Evolutionary conservation across 1,284 basidiomycete genomes (phyloP).

Genomic region (Grifola frondosa): DNA sequence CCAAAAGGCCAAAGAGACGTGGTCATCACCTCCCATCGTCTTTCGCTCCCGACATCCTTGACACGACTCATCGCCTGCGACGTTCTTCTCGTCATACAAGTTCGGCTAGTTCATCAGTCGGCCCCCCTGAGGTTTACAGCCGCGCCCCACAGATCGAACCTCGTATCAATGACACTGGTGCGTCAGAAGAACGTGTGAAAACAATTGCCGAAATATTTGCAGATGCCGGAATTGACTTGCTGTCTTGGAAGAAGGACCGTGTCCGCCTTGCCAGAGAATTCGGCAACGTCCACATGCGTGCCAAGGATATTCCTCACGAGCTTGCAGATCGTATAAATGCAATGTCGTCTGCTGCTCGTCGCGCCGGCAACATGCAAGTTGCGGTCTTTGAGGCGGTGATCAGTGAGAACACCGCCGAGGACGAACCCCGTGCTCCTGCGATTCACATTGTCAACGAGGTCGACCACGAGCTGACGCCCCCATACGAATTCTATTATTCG

Average conservation of each 20-base stretch:
- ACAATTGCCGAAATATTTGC: conserved; percentile 8
- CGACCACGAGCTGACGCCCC: conserved; percentile 64
- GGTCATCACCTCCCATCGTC: neutral
- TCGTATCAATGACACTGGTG: neutral
- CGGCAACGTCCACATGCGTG: conserved; percentile 18
- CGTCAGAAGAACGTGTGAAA: neutral
- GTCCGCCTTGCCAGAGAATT: conserved; percentile 21
- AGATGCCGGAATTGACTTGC: conserved; percentile 14
- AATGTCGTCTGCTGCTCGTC: conserved; percentile 15
- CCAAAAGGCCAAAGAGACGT: neutral
- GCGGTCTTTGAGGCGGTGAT: conserved; percentile 34
- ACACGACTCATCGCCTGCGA: neutral
- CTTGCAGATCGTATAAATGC: conserved; percentile 34
- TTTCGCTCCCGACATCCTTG: neutral
- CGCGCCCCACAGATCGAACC: no score
- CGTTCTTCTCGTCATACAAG: conserved; percentile 10
- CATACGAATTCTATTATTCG: conserved; percentile 77
- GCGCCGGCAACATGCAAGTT: conserved; percentile 27
- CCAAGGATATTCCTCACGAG: conserved; percentile 32
- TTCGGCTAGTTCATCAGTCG: conserved; percentile 20
- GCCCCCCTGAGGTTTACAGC: conserved; percentile 14
- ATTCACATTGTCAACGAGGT: conserved; percentile 67
- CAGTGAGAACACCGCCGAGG: conserved; percentile 34
- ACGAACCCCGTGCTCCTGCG: conserved; percentile 65
- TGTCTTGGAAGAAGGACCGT: conserved; percentile 24